These are phyloP conservation scores for Entomophthora muscae DNA, from an alignment of 371 early-diverging fungal genomes.

Conservation along the genomic window DNA sequence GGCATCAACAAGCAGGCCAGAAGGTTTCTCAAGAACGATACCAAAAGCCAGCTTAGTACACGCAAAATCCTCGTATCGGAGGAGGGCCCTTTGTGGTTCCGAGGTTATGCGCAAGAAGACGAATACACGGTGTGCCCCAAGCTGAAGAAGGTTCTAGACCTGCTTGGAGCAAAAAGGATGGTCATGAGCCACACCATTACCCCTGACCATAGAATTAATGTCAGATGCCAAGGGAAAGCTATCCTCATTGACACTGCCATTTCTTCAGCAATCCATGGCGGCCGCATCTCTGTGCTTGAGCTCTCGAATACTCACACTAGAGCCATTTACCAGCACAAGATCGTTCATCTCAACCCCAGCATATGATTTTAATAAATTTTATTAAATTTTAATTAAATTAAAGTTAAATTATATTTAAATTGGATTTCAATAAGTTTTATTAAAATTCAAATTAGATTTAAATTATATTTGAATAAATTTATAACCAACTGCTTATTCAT, in stretches of 20 bases:
- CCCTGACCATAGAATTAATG: slow-evolving; percentile 12
- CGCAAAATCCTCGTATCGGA: slow-evolving; percentile 14
- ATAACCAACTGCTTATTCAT: too few relatives aligned
- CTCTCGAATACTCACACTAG: too few relatives aligned
- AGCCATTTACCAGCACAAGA: too few relatives aligned
- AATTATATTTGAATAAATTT: too few relatives aligned
- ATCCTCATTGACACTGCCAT: slow-evolving; percentile 56
- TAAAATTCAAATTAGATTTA: too few relatives aligned
- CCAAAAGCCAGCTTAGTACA: too few relatives aligned
- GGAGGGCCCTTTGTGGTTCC: slow-evolving; percentile 32
- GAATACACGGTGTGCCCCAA: slow-evolving; percentile 24
- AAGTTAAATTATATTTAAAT: too few relatives aligned
- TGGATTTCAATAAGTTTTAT: too few relatives aligned
- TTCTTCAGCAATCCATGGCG: slow-evolving; percentile 16
- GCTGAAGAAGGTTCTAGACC: slow-evolving; percentile 25
- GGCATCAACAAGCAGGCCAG: slow-evolving; percentile 23
- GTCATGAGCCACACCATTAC: slow-evolving; percentile 44
- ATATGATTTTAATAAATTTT: too few relatives aligned
- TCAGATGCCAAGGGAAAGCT: slow-evolving; percentile 36
- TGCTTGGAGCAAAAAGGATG: slow-evolving; percentile 32
- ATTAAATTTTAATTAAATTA: too few relatives aligned
- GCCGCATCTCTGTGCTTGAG: too few relatives aligned
- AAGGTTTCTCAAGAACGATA: slow-evolving; percentile 16
- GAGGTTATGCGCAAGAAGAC: slow-evolving; percentile 37
- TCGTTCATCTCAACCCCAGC: too few relatives aligned